A percentile compares a stretch with the other conserved stretches of the same genome.
phyloP scores from a whole-genome alignment of 148 eudicot genomes.

The Rhododendron williamsianum region DNA sequence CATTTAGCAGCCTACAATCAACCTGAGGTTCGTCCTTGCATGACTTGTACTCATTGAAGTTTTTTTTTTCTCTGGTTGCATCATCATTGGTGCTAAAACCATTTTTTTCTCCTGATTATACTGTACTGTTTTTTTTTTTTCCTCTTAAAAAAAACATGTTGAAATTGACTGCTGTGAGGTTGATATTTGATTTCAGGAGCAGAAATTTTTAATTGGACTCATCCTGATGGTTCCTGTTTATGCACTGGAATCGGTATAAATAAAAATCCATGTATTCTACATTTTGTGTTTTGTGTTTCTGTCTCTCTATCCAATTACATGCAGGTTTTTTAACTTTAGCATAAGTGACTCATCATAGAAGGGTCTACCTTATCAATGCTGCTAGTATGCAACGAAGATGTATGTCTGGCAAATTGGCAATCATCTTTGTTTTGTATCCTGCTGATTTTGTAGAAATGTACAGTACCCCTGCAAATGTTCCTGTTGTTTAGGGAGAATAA shows the following conservation, averaged over 20 bases:
- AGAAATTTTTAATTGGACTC: slow-evolving; percentile 91
- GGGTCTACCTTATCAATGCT: neutral
- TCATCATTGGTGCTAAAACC: neutral
- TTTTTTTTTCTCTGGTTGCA: slow-evolving; percentile 4
- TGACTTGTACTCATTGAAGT: neutral
- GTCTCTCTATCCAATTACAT: neutral
- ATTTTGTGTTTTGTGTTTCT: neutral
- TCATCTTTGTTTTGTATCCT: neutral
- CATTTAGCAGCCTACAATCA: slow-evolving; percentile 89
- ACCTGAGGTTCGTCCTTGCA: slow-evolving; percentile 66
- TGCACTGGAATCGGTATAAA: slow-evolving; percentile 88
- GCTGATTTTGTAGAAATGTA: neutral
- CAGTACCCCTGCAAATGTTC: neutral
- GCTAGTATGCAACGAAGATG: neutral
- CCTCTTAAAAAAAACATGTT: neutral
- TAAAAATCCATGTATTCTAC: slow-evolving; percentile 7
- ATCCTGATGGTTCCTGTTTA: slow-evolving; percentile 98
- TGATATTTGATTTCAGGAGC: slow-evolving; percentile 68
- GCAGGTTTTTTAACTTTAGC: neutral
- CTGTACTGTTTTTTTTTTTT: neutral
- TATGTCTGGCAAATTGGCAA: neutral
- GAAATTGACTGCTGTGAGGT: slow-evolving; percentile 10
- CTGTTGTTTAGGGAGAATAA: neutral
- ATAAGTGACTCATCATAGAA: neutral
- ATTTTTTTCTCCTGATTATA: neutral